Base-by-base conservation (phyloP, 805 yeast genomes). In the Candida hispaniensis region DNA sequence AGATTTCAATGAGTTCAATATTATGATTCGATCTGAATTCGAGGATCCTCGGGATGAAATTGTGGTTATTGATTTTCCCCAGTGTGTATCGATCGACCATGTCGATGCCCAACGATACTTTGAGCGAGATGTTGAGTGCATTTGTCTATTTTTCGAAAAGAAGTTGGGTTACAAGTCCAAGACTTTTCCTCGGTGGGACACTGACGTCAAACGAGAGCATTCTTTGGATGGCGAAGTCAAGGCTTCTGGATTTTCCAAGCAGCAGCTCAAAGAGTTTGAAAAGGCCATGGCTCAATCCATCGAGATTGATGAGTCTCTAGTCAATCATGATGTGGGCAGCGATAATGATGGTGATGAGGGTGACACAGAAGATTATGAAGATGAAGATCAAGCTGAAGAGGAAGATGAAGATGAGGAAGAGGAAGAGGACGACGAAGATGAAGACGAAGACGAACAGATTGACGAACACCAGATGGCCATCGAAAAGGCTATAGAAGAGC, bases 51-150 rank as follows among this genome's bases (percentile, higher is more conserved):
- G 75, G 38, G 59, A 61, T 26, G 91, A 81, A 32, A 82, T 85
- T 49, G 78, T 86, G 13, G 94, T 91, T 16, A 88, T 91, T 49
- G 99, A 91, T 66, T 91, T 91, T 65, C 99, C 99, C 3, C 99
- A 91, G 59, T 88, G 96, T 72, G 79, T 91, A 11, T 82, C 95
- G 14, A 80, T 81, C 28, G 86, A 79, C 45, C 99, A 91, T 52
- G 66, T 64, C 3, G 95, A 91, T 54, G 96, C 97, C 5, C 77
- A 77, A 43, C 70, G 67, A 39, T 86, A 82, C 55, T 91, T 91
- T 57, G 73, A 81, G 47, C 70, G 99, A 60, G 99, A 91, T 59
- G 93, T 91, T 14, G 80, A 82, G 39, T 86, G 97, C 56, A 75
- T 91, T 36, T 67, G 85, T 43, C 66, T 75, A 28, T 91, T 88